Percentiles rank a stretch among this genome's conserved stretches.
Evolutionary conservation across 2,329 filamentous ascomycete genomes (phyloP).

Genomic region (Monilinia vaccinii-corymbosi): DNA sequence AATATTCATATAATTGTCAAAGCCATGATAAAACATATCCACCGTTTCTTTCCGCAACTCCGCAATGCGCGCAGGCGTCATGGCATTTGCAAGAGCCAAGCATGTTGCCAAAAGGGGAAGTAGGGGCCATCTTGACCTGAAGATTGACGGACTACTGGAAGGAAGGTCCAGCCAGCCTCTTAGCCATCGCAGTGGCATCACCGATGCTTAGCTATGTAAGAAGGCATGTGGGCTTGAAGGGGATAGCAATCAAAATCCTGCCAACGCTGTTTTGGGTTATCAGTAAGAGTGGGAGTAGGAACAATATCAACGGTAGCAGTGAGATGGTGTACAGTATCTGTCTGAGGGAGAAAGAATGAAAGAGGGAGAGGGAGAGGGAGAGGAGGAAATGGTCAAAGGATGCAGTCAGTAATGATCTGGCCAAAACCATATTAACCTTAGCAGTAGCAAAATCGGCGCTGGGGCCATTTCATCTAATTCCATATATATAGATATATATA

Average conservation of each 20-base stretch:
- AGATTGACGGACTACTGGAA: conserved; percentile 15
- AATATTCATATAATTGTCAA: conserved; percentile 85
- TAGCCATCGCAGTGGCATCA: conserved; percentile 30
- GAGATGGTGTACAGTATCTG: not conserved
- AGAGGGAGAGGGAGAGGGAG: not conserved
- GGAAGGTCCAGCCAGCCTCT: conserved; percentile 12
- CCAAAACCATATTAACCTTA: not conserved
- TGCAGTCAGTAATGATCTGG: not conserved
- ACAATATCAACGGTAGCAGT: not conserved
- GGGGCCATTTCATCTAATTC: too few species aligned
- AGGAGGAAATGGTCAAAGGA: not conserved
- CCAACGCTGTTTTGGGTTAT: not conserved
- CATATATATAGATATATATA: too few species aligned
- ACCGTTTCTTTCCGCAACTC: conserved; percentile 51
- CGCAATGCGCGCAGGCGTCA: conserved; percentile 47
- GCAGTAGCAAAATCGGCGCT: too few species aligned
- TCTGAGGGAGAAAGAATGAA: not conserved
- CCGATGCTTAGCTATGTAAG: conserved; percentile 22
- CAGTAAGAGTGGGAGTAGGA: not conserved
- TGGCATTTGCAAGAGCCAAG: conserved; percentile 29
- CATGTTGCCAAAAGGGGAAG: conserved; percentile 21
- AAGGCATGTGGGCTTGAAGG: conserved; percentile 29
- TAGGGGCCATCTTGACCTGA: conserved; percentile 21
- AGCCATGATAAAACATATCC: conserved; percentile 94
- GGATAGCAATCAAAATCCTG: not conserved